These are phyloP conservation scores for Rhodomyrtus psidioides DNA, from an alignment of 441 rosid genomes.

Conservation along the genomic window DNA sequence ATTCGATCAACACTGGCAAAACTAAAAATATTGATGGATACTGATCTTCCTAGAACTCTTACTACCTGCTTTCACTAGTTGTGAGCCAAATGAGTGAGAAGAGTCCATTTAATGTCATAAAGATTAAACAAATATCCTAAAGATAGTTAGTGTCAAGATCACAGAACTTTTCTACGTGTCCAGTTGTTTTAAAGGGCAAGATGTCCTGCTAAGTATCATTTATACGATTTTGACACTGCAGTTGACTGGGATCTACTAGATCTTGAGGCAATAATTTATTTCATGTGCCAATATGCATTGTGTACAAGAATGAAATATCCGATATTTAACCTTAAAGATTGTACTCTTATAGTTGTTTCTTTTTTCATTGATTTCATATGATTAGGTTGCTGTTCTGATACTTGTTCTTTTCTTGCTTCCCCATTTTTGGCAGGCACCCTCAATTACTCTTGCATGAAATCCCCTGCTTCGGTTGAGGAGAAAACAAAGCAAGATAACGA, in stretches of 20 bases:
- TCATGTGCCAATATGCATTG: neutral
- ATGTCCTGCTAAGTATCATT: neutral
- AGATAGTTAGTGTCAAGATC: neutral
- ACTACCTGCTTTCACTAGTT: neutral
- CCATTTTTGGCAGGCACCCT: constrained; percentile 34
- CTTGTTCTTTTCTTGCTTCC: neutral
- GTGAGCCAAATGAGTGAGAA: neutral
- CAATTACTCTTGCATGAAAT: constrained; percentile 31
- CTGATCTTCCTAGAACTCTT: neutral
- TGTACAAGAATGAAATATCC: neutral
- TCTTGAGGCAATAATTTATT: neutral
- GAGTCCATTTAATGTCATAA: neutral
- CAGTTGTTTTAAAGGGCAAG: neutral
- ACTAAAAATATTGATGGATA: neutral
- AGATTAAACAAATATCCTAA: neutral
- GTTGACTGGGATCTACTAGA: neutral
- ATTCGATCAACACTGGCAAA: neutral
- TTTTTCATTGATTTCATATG: neutral
- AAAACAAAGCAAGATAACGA: constrained; percentile 17
- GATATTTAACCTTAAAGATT: neutral
- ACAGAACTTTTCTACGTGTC: neutral
- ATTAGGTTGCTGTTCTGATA: neutral
- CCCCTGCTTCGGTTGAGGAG: constrained; percentile 36
- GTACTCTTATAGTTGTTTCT: neutral
- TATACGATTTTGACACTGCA: neutral